These are phyloP conservation scores for Podila clonocystis DNA, from an alignment of 192 early-diverging fungal species.

Conservation along the genomic window DNA sequence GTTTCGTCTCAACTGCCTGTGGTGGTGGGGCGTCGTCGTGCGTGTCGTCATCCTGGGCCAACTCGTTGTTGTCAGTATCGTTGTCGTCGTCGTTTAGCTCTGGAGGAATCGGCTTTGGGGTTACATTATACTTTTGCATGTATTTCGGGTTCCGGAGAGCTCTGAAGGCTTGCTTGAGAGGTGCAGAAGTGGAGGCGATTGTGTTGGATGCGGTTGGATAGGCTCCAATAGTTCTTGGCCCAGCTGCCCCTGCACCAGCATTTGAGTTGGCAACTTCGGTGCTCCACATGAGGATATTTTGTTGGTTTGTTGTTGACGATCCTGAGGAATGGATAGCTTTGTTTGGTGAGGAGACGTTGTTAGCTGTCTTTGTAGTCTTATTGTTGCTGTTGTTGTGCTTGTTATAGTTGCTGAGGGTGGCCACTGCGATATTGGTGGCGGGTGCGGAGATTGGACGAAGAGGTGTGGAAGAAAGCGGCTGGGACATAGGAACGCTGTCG, in stretches of 20 bases:
- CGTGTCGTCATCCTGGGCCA: conserved; percentile 1
- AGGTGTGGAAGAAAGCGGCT: background rate
- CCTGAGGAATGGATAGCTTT: background rate
- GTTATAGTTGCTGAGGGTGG: background rate
- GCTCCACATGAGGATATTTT: conserved; percentile 45
- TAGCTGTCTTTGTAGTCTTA: background rate
- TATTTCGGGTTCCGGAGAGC: conserved; percentile 28
- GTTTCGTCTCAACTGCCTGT: too few relatives aligned
- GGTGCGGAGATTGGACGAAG: too few relatives aligned
- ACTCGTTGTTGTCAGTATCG: background rate
- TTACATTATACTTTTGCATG: conserved; percentile 15
- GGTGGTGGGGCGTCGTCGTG: background rate
- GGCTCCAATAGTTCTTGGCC: conserved; percentile 6
- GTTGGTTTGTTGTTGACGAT: background rate
- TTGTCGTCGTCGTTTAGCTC: background rate
- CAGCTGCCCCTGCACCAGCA: background rate
- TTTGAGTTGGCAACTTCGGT: conserved; percentile 37
- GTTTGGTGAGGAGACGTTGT: background rate
- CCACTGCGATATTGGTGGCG: background rate
- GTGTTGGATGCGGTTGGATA: conserved; percentile 15
- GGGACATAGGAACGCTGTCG: background rate
- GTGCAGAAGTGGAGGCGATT: conserved; percentile 4
- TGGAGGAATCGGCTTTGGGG: background rate
- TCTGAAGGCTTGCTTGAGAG: conserved; percentile 14
- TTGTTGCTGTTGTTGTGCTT: conserved; percentile 2